Conservation (phyloP, 352 stramenopile species). For the Globisporangium emineosum region DNA sequence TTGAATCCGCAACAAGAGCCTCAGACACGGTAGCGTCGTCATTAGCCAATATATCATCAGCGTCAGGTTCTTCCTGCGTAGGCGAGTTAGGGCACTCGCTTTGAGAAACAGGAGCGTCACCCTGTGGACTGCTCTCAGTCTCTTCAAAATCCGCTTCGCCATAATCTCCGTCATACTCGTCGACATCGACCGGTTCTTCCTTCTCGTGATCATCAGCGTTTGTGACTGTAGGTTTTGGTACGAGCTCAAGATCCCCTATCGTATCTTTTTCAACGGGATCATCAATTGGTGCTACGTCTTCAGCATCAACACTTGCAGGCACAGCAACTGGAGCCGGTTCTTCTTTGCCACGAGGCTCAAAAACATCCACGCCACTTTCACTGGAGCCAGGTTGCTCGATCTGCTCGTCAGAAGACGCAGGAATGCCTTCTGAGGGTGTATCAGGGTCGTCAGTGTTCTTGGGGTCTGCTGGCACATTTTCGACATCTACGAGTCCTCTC, state of each 20-base stretch:
- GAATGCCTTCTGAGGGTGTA: neutral
- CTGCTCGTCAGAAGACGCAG: neutral
- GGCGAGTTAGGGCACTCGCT: neutral
- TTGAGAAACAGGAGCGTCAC: neutral
- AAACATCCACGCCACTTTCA: neutral
- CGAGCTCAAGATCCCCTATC: neutral
- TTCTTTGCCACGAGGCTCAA: neutral
- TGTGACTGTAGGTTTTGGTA: neutral
- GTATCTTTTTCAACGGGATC: neutral
- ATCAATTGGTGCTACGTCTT: neutral
- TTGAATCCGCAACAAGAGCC: neutral
- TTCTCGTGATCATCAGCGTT: neutral
- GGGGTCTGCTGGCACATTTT: neutral
- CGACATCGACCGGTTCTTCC: neutral
- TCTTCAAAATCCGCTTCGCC: conserved; percentile 16
- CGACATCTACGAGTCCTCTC: neutral
- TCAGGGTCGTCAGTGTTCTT: neutral
- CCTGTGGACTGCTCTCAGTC: neutral
- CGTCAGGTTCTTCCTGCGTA: neutral
- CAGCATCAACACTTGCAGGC: neutral
- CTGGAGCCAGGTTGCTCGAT: neutral
- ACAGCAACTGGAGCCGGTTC: neutral
- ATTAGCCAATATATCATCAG: neutral
- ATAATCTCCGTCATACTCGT: conserved; percentile 14
- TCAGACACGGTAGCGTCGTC: too few species aligned